Percentiles rank a stretch among this genome's conserved stretches.
Evolutionary conservation across 1,284 basidiomycete species (phyloP).

Genomic region (Fomitopsis pinicola): DNA sequence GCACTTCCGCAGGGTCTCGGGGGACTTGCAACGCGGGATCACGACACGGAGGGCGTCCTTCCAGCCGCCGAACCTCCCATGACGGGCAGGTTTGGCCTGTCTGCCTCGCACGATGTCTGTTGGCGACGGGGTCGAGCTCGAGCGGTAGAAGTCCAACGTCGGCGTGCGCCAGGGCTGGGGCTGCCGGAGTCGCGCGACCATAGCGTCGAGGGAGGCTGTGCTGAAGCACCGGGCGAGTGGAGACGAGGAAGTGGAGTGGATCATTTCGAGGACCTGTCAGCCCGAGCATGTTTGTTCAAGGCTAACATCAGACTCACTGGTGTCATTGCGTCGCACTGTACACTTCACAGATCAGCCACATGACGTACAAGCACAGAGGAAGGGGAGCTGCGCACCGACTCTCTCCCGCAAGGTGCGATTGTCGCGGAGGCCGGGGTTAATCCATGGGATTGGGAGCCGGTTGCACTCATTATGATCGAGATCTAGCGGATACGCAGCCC

Average conservation of each 20-base stretch:
- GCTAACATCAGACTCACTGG: neutral
- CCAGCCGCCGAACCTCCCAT: neutral
- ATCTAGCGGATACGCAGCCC: slow-evolving; percentile 18
- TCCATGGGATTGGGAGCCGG: neutral
- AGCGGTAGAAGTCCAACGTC: neutral
- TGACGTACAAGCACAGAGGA: neutral
- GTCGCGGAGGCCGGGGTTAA: neutral
- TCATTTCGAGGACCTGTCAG: neutral
- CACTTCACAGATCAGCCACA: neutral
- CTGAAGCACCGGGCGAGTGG: neutral
- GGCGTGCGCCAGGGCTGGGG: neutral
- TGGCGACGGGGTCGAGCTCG: neutral
- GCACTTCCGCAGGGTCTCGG: neutral
- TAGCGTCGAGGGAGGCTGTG: neutral
- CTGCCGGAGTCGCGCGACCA: neutral
- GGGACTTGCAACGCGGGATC: neutral
- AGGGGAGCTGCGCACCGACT: neutral
- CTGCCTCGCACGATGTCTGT: neutral
- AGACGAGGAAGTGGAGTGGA: neutral
- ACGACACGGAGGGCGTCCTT: neutral
- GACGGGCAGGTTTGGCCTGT: neutral
- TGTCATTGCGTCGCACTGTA: neutral
- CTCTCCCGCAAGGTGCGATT: neutral
- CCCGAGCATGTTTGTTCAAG: neutral
- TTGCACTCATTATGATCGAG: slow-evolving; percentile 42